Conservation (phyloP, 2,329 filamentous ascomycete species). For the Periconia macrospinosa region DNA sequence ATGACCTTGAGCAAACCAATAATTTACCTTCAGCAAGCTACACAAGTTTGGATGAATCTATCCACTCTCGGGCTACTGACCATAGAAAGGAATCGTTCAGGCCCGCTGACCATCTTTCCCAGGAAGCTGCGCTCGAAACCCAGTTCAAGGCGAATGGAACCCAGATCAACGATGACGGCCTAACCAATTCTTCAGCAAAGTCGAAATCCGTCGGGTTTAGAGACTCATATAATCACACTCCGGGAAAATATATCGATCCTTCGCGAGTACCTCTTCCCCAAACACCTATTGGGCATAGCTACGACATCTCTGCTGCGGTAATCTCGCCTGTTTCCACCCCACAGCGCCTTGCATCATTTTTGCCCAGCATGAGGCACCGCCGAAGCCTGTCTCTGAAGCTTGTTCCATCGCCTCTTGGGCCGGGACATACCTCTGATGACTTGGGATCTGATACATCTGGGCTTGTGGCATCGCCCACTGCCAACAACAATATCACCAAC, state of each 20-base stretch:
- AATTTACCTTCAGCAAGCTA: too few species aligned
- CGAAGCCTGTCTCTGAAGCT: neutral
- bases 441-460: constrained; percentile 2
- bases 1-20: too few species aligned
- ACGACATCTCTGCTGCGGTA: too few species aligned
- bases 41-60: too few species aligned
- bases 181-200: too few species aligned
- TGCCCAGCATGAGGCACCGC: neutral
- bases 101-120: neutral
- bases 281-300: too few species aligned
- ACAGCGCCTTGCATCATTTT: too few species aligned
- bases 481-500: neutral
- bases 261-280: too few species aligned
- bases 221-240: too few species aligned
- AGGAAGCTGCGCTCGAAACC: neutral
- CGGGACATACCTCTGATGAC: neutral
- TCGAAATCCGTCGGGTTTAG: too few species aligned
- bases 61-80: neutral
- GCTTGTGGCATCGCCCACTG: neutral
- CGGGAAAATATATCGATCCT: too few species aligned
- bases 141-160: neutral
- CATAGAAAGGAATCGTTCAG: neutral
- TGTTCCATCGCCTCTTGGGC: constrained; percentile 3
- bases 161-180: neutral
- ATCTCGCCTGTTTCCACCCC: too few species aligned